These are phyloP conservation scores for Xylariaceae sp. DNA, from an alignment of 2,329 filamentous ascomycete species.

Conservation along the genomic window DNA sequence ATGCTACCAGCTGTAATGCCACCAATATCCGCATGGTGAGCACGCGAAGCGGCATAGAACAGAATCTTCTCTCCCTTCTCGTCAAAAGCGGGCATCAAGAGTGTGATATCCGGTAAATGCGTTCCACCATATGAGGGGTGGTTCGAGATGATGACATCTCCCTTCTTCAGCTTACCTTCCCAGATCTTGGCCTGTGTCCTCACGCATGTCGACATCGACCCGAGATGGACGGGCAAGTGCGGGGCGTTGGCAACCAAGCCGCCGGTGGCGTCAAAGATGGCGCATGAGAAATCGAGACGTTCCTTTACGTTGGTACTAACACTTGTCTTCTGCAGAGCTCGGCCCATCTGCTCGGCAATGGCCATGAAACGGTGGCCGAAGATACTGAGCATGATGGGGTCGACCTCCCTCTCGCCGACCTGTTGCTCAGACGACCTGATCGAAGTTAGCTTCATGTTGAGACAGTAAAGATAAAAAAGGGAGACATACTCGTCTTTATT, in stretches of 20 bases:
- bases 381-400: slow-evolving; percentile 72
- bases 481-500: slow-evolving; percentile 37
- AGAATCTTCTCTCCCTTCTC: slow-evolving; percentile 61
- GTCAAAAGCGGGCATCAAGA: slow-evolving; percentile 73
- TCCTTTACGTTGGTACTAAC: slow-evolving; percentile 79
- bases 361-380: slow-evolving; percentile 82
- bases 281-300: slow-evolving; percentile 76
- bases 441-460: slow-evolving; percentile 19
- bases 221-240: slow-evolving; percentile 74
- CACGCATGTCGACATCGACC: slow-evolving; percentile 81
- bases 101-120: slow-evolving; percentile 77
- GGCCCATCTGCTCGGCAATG: slow-evolving; percentile 80
- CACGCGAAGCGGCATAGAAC: slow-evolving; percentile 75
- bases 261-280: slow-evolving; percentile 70
- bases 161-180: slow-evolving; percentile 69
- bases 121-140: slow-evolving; percentile 82
- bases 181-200: slow-evolving; percentile 74
- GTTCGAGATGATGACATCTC: slow-evolving; percentile 78
- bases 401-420: slow-evolving; percentile 46
- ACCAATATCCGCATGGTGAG: slow-evolving; percentile 78
- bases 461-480: neutral
- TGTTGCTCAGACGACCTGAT: slow-evolving; percentile 25
- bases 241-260: slow-evolving; percentile 75
- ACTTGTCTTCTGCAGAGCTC: slow-evolving; percentile 72
- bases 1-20: slow-evolving; percentile 71